A percentile compares a stretch with the other conserved stretches of the same genome.
Conservation (phyloP, 2,329 filamentous ascomycete species). For the Dactylellina parvicollis region DNA sequence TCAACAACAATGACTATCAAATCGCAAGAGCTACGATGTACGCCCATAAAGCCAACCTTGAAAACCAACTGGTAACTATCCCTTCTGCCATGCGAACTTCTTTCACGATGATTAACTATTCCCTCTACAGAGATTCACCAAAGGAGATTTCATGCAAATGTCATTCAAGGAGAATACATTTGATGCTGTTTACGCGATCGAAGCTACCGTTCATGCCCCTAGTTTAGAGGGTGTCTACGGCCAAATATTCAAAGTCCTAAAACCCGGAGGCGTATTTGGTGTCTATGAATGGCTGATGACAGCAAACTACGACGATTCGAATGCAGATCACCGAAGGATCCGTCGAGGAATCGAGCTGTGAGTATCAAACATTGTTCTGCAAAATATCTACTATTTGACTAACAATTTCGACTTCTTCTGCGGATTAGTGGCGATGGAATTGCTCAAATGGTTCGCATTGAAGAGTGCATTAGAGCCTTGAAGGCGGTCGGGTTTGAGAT, state of each 20-base stretch:
- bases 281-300: slow-evolving; percentile 99
- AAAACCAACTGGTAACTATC: slow-evolving; percentile 71
- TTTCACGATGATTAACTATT: slow-evolving; percentile 7
- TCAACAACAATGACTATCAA: slow-evolving; percentile 99
- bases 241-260: slow-evolving; percentile 93
- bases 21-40: slow-evolving; percentile 91
- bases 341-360: slow-evolving; percentile 88
- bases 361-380: too few relatives aligned
- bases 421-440: slow-evolving; percentile 78
- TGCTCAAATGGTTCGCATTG: slow-evolving; percentile 92
- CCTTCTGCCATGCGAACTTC: not conserved
- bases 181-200: slow-evolving; percentile 95
- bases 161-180: slow-evolving; percentile 90
- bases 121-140: slow-evolving; percentile 72
- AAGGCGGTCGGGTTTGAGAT: slow-evolving; percentile 87
- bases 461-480: slow-evolving; percentile 83
- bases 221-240: slow-evolving; percentile 90
- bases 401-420: not conserved
- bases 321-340: slow-evolving; percentile 86
- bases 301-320: slow-evolving; percentile 88
- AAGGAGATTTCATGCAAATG: slow-evolving; percentile 99
- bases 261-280: slow-evolving; percentile 93
- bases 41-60: slow-evolving; percentile 80
- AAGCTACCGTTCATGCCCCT: slow-evolving; percentile 94
- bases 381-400: not conserved